phyloP scores from a whole-genome alignment of 805 yeast genomes.

The Kluyveromyces dobzhanskii region DNA sequence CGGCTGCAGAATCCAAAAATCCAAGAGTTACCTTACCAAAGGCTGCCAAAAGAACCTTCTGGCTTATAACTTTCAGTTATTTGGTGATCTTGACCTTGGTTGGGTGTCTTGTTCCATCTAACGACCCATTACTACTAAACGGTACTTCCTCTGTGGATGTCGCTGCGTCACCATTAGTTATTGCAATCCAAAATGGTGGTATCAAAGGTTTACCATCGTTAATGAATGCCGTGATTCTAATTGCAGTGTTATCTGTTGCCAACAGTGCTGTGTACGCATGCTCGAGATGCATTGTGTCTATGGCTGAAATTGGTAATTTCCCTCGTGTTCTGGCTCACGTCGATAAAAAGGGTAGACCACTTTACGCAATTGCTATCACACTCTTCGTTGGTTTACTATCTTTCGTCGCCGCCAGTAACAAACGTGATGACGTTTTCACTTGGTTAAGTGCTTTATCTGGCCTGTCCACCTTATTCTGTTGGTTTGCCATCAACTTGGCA shows the following conservation, averaged over 20 bases:
- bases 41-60: conserved; percentile 75
- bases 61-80: conserved; percentile 72
- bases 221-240: conserved; percentile 61
- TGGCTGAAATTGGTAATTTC: conserved; percentile 58
- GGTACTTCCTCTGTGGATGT: conserved; percentile 45
- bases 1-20: conserved; percentile 68
- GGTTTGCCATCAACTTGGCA: conserved; percentile 44
- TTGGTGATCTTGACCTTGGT: conserved; percentile 46
- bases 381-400: conserved; percentile 48
- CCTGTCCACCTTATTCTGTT: conserved; percentile 43
- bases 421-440: conserved; percentile 41
- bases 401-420: conserved; percentile 42
- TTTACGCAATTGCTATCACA: conserved; percentile 52
- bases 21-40: conserved; percentile 61
- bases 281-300: conserved; percentile 58
- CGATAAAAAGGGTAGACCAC: conserved; percentile 73
- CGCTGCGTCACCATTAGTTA: conserved; percentile 66
- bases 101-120: conserved; percentile 63
- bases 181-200: conserved; percentile 60
- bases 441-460: conserved; percentile 51
- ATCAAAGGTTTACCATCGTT: conserved; percentile 60
- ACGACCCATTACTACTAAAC: conserved; percentile 40
- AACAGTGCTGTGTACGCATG: conserved; percentile 65
- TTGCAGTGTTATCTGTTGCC: conserved; percentile 65
- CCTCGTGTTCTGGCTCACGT: conserved; percentile 58